Evolutionary conservation across 1,139 yeast species (phyloP).

Genomic region (Yamadazyma friedrichii): DNA sequence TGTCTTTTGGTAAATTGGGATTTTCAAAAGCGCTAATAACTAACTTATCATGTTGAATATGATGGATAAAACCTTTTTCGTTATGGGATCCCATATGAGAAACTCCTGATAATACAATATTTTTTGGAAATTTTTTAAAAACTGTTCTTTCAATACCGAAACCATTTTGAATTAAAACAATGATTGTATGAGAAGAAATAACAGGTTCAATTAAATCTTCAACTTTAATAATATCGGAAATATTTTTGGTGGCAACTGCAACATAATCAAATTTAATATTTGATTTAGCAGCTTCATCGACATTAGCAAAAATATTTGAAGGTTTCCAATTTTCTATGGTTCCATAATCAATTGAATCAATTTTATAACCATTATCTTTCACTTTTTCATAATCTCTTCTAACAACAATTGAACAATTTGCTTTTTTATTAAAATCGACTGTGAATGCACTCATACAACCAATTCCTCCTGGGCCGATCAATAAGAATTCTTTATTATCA

Average conservation of each 20-base stretch:
- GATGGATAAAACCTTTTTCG: slow-evolving; percentile 47
- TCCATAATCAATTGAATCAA: slow-evolving; percentile 65
- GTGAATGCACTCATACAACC: slow-evolving; percentile 69
- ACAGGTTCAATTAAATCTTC: slow-evolving; percentile 58
- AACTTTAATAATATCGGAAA: slow-evolving; percentile 60
- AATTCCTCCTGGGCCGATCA: slow-evolving; percentile 54
- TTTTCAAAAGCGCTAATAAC: slow-evolving; percentile 52
- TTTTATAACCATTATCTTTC: slow-evolving; percentile 51
- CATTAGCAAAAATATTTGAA: slow-evolving; percentile 35
- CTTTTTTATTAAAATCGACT: slow-evolving; percentile 40
- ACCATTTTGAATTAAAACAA: slow-evolving; percentile 72
- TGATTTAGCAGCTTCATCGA: slow-evolving; percentile 41
- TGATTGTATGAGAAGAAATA: slow-evolving; percentile 39
- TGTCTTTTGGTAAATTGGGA: slow-evolving; percentile 15
- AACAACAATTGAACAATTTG: slow-evolving; percentile 58
- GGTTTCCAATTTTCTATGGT: slow-evolving; percentile 54
- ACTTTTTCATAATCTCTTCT: slow-evolving; percentile 66
- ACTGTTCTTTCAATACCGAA: slow-evolving; percentile 67
- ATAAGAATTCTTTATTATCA: slow-evolving; percentile 30
- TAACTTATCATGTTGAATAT: slow-evolving; percentile 53
- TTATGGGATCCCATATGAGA: slow-evolving; percentile 67
- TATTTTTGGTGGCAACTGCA: slow-evolving; percentile 65
- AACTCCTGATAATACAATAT: slow-evolving; percentile 65
- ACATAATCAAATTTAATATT: slow-evolving; percentile 56
- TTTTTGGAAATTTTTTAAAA: slow-evolving; percentile 54